Evolutionary conservation across 371 early-diverging fungal species (phyloP).

Genomic region (Apophysomyces variabilis): DNA sequence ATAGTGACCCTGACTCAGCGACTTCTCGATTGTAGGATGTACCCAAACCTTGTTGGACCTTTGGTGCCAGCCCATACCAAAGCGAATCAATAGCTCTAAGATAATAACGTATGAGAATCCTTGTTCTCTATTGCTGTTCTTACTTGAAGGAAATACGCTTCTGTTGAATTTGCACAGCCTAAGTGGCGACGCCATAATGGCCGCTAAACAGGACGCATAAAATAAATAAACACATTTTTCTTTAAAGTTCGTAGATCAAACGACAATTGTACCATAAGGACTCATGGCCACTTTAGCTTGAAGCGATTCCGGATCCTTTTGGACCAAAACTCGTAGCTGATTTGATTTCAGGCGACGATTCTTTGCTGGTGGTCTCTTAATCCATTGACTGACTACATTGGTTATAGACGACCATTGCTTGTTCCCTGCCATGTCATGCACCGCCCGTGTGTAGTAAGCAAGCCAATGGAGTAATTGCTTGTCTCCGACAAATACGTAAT

Average conservation of each 20-base stretch:
- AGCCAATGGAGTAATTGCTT: neutral
- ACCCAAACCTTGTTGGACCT: neutral
- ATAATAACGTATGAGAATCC: too few species aligned
- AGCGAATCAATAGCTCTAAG: slow-evolving; percentile 1
- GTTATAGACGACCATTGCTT: neutral
- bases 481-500: neutral
- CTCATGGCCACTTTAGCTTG: slow-evolving; percentile 6
- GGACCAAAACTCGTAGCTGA: neutral
- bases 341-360: neutral
- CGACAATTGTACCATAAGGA: neutral
- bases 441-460: neutral
- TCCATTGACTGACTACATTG: neutral
- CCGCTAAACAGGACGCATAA: neutral
- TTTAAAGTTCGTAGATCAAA: neutral
- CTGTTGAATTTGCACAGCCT: slow-evolving; percentile 6
- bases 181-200: slow-evolving; percentile 14
- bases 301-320: slow-evolving; percentile 8
- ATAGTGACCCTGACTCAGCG: neutral
- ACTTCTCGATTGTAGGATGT: neutral
- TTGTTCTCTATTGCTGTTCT: neutral
- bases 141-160: slow-evolving; percentile 1
- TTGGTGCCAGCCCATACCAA: slow-evolving; percentile 1
- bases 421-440: neutral
- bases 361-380: neutral
- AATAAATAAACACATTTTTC: neutral